A percentile compares a stretch with the other conserved stretches of the same genome.
Evolutionary conservation across 805 yeast species (phyloP).

Genomic region (Pichia californica): DNA sequence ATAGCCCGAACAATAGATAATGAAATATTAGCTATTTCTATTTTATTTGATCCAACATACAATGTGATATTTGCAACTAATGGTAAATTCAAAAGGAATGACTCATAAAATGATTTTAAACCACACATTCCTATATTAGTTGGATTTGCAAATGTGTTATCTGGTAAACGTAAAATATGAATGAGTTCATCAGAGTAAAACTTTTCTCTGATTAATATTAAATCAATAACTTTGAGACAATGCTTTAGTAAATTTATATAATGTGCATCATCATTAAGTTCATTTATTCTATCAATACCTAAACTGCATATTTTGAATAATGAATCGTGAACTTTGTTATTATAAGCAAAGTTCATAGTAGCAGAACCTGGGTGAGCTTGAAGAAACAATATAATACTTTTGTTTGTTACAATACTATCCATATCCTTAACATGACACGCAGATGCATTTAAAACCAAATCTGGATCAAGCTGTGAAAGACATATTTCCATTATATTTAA

Average conservation of each 20-base stretch:
- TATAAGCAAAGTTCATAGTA: slow-evolving; percentile 54
- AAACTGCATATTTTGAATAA: slow-evolving; percentile 50
- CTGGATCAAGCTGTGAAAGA: slow-evolving; percentile 45
- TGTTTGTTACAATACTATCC: slow-evolving; percentile 35
- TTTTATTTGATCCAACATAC: slow-evolving; percentile 56
- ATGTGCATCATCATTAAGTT: slow-evolving; percentile 29
- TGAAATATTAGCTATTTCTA: slow-evolving; percentile 45
- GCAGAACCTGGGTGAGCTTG: slow-evolving; percentile 68
- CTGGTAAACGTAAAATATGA: slow-evolving; percentile 41
- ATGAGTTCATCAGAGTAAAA: slow-evolving; percentile 51
- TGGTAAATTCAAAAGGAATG: slow-evolving; percentile 63
- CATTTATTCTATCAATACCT: slow-evolving; percentile 54
- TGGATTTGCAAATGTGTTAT: slow-evolving; percentile 35
- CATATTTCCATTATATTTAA: slow-evolving; percentile 45
- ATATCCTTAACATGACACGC: slow-evolving; percentile 39
- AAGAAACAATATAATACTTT: slow-evolving; percentile 42
- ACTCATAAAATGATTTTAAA: slow-evolving; percentile 59
- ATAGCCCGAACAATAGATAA: slow-evolving; percentile 48
- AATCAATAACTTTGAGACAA: slow-evolving; percentile 39
- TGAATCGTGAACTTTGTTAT: slow-evolving; percentile 47
- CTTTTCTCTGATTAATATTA: slow-evolving; percentile 47
- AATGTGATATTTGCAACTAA: slow-evolving; percentile 68
- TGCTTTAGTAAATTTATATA: slow-evolving; percentile 33
- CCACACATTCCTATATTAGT: slow-evolving; percentile 40
- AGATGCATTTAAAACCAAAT: slow-evolving; percentile 44